Percentiles rank a stretch among this genome's conserved stretches.
Conservation (phyloP, 495 filamentous ascomycete genomes). For the Terfezia boudieri region DNA sequence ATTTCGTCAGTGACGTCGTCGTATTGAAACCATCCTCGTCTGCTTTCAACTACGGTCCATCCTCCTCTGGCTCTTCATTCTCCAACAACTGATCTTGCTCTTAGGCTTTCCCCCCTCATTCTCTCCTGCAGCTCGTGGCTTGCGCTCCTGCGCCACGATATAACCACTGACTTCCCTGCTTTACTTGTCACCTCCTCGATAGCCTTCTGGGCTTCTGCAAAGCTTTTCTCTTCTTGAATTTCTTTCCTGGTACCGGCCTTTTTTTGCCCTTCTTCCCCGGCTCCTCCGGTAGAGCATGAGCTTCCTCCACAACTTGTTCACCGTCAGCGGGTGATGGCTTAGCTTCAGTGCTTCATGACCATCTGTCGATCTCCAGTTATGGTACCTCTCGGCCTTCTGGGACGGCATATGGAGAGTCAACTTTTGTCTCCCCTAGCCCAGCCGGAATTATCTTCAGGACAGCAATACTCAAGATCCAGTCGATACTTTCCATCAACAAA, state of each 20-base stretch:
- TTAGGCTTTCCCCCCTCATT: slow-evolving; percentile 2
- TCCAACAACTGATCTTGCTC: slow-evolving; percentile 5
- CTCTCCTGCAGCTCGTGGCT: slow-evolving; percentile 8
- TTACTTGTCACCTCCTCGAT: slow-evolving; percentile 37
- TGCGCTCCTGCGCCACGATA: slow-evolving; percentile 55
- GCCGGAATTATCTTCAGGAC: slow-evolving; percentile 57
- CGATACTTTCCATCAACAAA: slow-evolving; percentile 80
- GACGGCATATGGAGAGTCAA: slow-evolving; percentile 57
- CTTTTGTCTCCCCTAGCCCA: slow-evolving; percentile 45
- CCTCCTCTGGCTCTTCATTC: slow-evolving; percentile 13
- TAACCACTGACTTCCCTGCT: slow-evolving; percentile 43
- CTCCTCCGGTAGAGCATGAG: neutral
- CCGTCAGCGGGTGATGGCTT: slow-evolving; percentile 30
- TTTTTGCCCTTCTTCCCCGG: slow-evolving; percentile 4
- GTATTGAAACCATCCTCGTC: slow-evolving; percentile 36
- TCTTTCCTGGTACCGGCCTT: slow-evolving; percentile 21
- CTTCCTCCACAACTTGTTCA: slow-evolving; percentile 21
- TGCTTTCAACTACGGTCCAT: slow-evolving; percentile 22
- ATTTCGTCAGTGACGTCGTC: slow-evolving; percentile 42
- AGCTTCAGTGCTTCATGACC: slow-evolving; percentile 45
- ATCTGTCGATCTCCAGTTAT: slow-evolving; percentile 32
- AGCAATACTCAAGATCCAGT: slow-evolving; percentile 61
- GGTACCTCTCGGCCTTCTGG: slow-evolving; percentile 53
- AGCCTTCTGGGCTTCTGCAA: slow-evolving; percentile 44
- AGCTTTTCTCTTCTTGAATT: slow-evolving; percentile 46